Percentiles rank a stretch among this genome's conserved stretches.
These are phyloP conservation scores for Schizochytrium sp. DNA, from an alignment of 108 stramenopile species.

Conservation along the genomic window DNA sequence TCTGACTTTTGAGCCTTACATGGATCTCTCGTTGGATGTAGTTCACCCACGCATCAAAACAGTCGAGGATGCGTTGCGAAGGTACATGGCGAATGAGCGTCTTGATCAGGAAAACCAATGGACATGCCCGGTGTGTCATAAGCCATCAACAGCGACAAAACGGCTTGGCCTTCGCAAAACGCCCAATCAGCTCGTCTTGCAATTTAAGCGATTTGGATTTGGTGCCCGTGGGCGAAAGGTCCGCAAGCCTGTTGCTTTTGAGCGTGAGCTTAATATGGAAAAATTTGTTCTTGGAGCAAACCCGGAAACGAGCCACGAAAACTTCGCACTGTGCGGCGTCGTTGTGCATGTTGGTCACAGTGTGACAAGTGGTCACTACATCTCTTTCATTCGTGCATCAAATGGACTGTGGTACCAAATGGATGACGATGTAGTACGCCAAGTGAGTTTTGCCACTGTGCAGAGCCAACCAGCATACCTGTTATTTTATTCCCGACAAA, in stretches of 20 bases:
- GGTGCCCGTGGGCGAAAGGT: constrained; percentile 73
- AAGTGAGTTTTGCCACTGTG: constrained; percentile 58
- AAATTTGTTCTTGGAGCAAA: neutral
- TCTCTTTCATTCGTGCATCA: constrained; percentile 66
- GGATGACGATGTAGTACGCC: constrained; percentile 69
- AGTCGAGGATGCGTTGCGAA: constrained; percentile 80
- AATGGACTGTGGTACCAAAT: constrained; percentile 73
- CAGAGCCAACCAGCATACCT: constrained; percentile 66
- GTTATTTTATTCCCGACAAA: constrained; percentile 61
- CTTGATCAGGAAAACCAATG: constrained; percentile 89
- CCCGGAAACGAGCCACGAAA: neutral
- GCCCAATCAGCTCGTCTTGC: constrained; percentile 90
- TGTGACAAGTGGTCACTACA: constrained; percentile 72
- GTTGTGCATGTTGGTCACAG: constrained; percentile 69
- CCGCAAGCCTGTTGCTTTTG: constrained; percentile 66
- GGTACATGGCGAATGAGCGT: constrained; percentile 85
- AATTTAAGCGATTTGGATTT: constrained; percentile 92
- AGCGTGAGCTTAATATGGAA: constrained; percentile 59
- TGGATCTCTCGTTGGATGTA: constrained; percentile 92
- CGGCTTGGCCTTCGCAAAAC: constrained; percentile 83
- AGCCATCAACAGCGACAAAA: constrained; percentile 84
- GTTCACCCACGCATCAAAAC: constrained; percentile 80
- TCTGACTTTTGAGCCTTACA: constrained; percentile 93
- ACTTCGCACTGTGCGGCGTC: constrained; percentile 64
- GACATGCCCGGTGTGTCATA: constrained; percentile 88